These are phyloP conservation scores for Hortaea sp. DNA, from an alignment of 2,329 filamentous ascomycete genomes.

Conservation along the genomic window DNA sequence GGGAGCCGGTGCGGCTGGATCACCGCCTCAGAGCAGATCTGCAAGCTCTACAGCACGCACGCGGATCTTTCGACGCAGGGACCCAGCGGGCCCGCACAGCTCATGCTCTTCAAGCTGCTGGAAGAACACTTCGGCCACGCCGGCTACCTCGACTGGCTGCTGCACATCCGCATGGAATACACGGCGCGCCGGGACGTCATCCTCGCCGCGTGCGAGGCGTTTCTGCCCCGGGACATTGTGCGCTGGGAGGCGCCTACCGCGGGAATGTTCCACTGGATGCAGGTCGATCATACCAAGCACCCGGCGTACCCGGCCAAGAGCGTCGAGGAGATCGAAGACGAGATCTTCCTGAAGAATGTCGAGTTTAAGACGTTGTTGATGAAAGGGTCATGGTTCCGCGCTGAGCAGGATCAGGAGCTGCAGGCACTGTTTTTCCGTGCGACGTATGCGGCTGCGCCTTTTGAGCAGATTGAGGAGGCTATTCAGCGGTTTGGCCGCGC, in stretches of 20 bases:
- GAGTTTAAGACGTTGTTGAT: constrained; percentile 70
- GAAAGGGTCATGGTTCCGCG: constrained; percentile 83
- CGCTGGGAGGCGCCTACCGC: constrained; percentile 71
- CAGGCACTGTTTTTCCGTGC: constrained; percentile 74
- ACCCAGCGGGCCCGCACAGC: constrained; percentile 73
- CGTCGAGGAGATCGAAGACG: constrained; percentile 64
- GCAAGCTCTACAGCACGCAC: constrained; percentile 73
- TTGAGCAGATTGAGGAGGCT: constrained; percentile 40
- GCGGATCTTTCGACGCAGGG: constrained; percentile 78
- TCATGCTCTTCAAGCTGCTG: constrained; percentile 76
- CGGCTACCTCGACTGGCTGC: constrained; percentile 83
- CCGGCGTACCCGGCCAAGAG: constrained; percentile 44
- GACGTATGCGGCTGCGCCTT: constrained; percentile 72
- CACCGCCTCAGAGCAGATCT: constrained; percentile 72
- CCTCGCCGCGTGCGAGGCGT: constrained; percentile 67
- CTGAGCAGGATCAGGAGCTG: constrained; percentile 51
- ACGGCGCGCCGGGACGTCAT: constrained; percentile 68
- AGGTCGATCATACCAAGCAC: constrained; percentile 56
- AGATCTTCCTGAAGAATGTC: constrained; percentile 71
- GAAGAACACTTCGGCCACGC: constrained; percentile 91
- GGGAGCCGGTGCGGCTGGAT: constrained; percentile 88
- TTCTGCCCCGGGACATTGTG: constrained; percentile 63
- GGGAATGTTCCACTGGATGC: constrained; percentile 91
- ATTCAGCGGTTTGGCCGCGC: constrained; percentile 61
- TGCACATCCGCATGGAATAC: constrained; percentile 71